Evolutionary conservation across 257 asterid species (phyloP).

Genomic region (Fraxinus anomala): DNA sequence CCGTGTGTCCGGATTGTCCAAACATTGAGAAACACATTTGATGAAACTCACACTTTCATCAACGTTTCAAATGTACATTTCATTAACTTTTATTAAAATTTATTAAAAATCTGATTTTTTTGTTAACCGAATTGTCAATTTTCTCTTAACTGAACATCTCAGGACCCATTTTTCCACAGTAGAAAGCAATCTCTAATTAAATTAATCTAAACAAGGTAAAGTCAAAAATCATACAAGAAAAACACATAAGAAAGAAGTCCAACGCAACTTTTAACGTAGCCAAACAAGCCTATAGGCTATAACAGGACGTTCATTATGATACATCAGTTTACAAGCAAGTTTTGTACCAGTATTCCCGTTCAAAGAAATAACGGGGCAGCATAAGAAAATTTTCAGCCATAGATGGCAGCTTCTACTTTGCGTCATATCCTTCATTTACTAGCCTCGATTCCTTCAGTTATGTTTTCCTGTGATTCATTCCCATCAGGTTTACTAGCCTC

Average conservation of each 20-base stretch:
- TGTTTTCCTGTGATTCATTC: conserved; percentile 31
- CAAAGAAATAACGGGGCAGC: neutral
- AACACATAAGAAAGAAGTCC: neutral
- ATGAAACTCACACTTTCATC: too few relatives aligned
- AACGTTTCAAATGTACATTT: too few relatives aligned
- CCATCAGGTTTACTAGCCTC: conserved; percentile 27
- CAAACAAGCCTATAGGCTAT: neutral
- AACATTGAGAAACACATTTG: too few relatives aligned
- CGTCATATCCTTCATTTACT: neutral
- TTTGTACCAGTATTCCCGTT: neutral
- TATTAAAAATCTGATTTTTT: too few relatives aligned
- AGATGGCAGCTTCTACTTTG: neutral
- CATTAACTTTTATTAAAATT: too few relatives aligned
- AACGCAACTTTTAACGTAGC: neutral
- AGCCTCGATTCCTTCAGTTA: neutral
- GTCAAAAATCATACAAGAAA: neutral
- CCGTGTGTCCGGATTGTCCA: too few relatives aligned
- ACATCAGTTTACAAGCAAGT: neutral
- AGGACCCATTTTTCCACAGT: too few relatives aligned
- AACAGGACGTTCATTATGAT: neutral
- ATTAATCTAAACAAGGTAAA: too few relatives aligned
- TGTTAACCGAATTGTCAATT: too few relatives aligned
- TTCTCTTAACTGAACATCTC: too few relatives aligned
- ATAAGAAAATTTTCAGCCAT: neutral
- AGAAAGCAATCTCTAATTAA: too few relatives aligned